These are phyloP conservation scores for Pythium grandisporangium DNA, from an alignment of 352 stramenopile genomes.

Conservation along the genomic window DNA sequence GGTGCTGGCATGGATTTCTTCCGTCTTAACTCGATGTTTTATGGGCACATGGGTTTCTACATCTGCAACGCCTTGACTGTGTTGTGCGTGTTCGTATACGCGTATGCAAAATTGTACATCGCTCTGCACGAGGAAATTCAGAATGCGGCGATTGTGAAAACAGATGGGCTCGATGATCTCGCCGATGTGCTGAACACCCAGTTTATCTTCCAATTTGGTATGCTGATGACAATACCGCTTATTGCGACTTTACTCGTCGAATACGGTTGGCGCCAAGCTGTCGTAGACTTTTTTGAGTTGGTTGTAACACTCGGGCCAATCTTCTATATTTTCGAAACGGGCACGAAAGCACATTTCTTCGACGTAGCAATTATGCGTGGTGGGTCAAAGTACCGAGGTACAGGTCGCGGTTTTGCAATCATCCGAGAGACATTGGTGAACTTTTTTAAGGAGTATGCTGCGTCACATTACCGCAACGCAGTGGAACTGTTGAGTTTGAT, in stretches of 20 bases:
- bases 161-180: constrained; percentile 56
- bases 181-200: constrained; percentile 76
- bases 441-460: constrained; percentile 83
- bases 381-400: constrained; percentile 81
- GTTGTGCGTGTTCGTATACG: constrained; percentile 73
- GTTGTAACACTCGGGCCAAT: constrained; percentile 74
- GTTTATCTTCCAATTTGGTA: constrained; percentile 86
- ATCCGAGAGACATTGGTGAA: constrained; percentile 78
- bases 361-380: constrained; percentile 82
- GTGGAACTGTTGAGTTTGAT: constrained; percentile 74
- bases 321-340: constrained; percentile 86
- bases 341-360: constrained; percentile 81
- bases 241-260: constrained; percentile 80
- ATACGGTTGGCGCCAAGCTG: constrained; percentile 72
- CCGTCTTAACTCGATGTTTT: constrained; percentile 86
- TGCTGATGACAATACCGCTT: constrained; percentile 82
- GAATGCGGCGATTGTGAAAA: constrained; percentile 68
- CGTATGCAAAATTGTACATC: constrained; percentile 83
- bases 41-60: constrained; percentile 86
- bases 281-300: constrained; percentile 75
- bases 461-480: constrained; percentile 75
- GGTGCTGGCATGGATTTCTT: constrained; percentile 82
- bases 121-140: constrained; percentile 67
- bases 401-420: constrained; percentile 77
- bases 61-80: constrained; percentile 79